phyloP scores from a whole-genome alignment of 1,284 basidiomycete species.

The Stereum hirsutum region DNA sequence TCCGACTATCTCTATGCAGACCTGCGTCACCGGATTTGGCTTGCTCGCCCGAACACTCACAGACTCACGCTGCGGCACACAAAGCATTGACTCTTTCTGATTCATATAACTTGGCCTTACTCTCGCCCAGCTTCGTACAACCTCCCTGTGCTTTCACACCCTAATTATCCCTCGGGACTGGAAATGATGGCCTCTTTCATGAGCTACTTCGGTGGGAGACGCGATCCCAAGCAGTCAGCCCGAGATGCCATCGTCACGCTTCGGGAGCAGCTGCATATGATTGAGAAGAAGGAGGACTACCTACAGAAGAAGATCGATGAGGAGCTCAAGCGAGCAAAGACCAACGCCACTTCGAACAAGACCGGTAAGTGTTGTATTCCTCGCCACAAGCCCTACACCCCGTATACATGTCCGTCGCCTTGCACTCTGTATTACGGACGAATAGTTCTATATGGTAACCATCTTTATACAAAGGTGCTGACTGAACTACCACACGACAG shows the following conservation, averaged over 20 bases:
- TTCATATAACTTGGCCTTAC: too few species aligned
- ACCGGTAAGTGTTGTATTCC: constrained; percentile 50
- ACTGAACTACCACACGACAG: constrained; percentile 34
- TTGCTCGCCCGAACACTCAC: too few species aligned
- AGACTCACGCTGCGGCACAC: too few species aligned
- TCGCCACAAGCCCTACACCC: background rate
- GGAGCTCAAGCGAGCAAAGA: constrained; percentile 85
- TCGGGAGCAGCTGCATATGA: constrained; percentile 86
- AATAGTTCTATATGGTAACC: background rate
- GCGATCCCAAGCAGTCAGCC: constrained; percentile 72
- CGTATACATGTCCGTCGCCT: background rate
- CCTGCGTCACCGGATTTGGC: too few species aligned
- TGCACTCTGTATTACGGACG: background rate
- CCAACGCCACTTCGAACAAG: constrained; percentile 93
- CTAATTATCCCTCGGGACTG: too few species aligned
- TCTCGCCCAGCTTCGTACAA: too few species aligned
- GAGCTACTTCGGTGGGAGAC: constrained; percentile 74
- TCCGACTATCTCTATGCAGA: too few species aligned
- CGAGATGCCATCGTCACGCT: constrained; percentile 83
- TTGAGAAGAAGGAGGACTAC: constrained; percentile 99
- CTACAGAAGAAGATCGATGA: constrained; percentile 97
- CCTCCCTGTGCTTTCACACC: too few species aligned
- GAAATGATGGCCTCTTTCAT: constrained; percentile 88
- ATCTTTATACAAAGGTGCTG: background rate
- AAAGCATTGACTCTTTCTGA: too few species aligned